Evolutionary conservation across 352 stramenopile species (phyloP), one percentile per base, ranked within the genome.

Genomic region (Phytophthora quininea): DNA sequence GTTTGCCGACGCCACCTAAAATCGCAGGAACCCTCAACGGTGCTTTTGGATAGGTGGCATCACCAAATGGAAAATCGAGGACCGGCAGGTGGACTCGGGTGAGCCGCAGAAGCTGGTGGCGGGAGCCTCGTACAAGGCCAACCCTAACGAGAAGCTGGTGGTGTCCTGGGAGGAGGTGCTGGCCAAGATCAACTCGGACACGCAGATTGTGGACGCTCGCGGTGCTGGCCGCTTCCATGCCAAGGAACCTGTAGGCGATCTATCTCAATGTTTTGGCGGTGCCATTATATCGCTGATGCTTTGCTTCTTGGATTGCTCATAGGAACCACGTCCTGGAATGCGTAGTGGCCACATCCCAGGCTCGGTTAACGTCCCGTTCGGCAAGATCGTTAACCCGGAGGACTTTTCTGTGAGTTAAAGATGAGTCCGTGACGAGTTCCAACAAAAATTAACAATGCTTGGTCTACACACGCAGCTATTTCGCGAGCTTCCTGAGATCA

Each of bases 311-410:
- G 15, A 60, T 29, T 29, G n/a, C 32, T 42, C 19, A 29, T 37
- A 95, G 87, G 96, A 99, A 63, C 96, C 95, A 15, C 86, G 96
- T 37, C 80, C 89, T 11, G 93, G 94, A 33, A 88, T 98, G 74
- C 80, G 93, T 47, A 76, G 88, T 19, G 96, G 96, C 1, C 96
- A 98, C 67, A 98, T 98, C 69, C 95, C 96, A 14, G 84, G 84
- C 9, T 78, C 93, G 9, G 58, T 96, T 11, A 98, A 98, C 68
- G 73, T 98, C 0, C 95, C 94, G 0, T 98, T 98, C 66, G 67
- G 60, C 6, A 92, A 93, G 56, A 45, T 98, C 37, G 83, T 98
- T 11, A 67, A 80, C 6, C 69, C 88, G 30, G 79, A 96, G 7
- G 91, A 98, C 69, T 91, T 96, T 42, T 88, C 80, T 33, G 46